Evolutionary conservation across 805 yeast species (phyloP), one percentile per base, ranked within the genome.

Genomic region (Wickerhamia fluorescens): DNA sequence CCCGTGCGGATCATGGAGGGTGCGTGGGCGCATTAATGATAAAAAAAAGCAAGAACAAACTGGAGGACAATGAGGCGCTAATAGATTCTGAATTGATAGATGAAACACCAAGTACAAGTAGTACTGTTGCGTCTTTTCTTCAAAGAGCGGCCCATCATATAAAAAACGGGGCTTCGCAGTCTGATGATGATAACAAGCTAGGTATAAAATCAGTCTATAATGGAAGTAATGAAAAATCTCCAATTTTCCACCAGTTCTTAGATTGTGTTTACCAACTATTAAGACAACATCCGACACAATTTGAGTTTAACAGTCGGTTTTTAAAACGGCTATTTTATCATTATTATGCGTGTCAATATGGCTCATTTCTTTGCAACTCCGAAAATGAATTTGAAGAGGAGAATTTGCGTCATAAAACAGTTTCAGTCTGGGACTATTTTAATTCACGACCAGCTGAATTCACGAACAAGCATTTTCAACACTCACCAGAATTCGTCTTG

Each of bases 351-450:
- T 87, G 97, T 44, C 97, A 92, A 52, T 92, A 87, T 54, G 97
- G 97, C 3, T 77, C 95, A 1, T 92, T 92, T 44, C 51, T 92
- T 30, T 76, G 73, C 41, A 80, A 92, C 46, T 68, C 71, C 25
- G 96, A 92, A 47, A 51, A 55, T 28, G 94, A 85, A 35, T 44
- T 58, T 6, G 57, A 56, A n/a, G 38, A 45, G 14, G 54, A 62
- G 16, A 50, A 64, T 7, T 53, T 74, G 2, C 49, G 44, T 6
- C 42, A 53, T 3, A 59, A 66, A 8, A 82, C 96, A 0, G 66
- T 83, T 19, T 76, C 89, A 9, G 95, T 82, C 1, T 88, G 97
- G 97, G 95, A 88, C 53, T 88, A 92, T 49, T 89, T 92, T 59
- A 64, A 75, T 31, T 82, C 94, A 5, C 62, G 96, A 14, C 64